Evolutionary conservation across 78 protist species (phyloP).

Genomic region (Protostelium mycophagum): DNA sequence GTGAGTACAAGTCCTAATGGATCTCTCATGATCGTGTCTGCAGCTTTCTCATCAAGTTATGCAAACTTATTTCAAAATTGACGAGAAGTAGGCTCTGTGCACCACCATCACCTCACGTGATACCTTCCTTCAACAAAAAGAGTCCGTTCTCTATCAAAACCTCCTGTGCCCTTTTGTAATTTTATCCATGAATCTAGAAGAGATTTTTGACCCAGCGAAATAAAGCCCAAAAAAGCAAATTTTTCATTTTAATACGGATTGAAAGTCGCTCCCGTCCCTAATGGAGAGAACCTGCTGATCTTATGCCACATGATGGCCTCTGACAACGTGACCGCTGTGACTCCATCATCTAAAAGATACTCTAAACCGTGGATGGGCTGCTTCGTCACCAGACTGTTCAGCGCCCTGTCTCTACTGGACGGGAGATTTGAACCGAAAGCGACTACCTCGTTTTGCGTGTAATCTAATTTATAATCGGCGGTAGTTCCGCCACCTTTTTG

Average conservation of each 20-base stretch:
- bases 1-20: too few relatives aligned
- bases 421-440: background rate
- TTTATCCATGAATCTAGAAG: too few relatives aligned
- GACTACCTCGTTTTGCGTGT: background rate
- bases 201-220: too few relatives aligned
- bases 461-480: background rate
- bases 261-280: background rate
- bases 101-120: too few relatives aligned
- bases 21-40: too few relatives aligned
- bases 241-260: background rate
- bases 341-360: background rate
- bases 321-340: background rate
- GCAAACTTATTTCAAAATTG: too few relatives aligned
- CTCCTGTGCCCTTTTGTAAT: too few relatives aligned
- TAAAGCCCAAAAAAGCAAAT: too few relatives aligned
- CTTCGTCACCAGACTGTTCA: background rate
- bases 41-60: too few relatives aligned
- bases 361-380: background rate
- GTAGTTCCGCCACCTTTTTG: background rate
- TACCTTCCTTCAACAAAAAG: too few relatives aligned
- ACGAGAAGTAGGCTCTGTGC: too few relatives aligned
- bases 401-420: background rate
- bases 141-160: too few relatives aligned
- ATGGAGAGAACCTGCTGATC: background rate
- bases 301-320: background rate